phyloP scores from a whole-genome alignment of 1,139 yeast genomes.

The Pichia sp. region DNA sequence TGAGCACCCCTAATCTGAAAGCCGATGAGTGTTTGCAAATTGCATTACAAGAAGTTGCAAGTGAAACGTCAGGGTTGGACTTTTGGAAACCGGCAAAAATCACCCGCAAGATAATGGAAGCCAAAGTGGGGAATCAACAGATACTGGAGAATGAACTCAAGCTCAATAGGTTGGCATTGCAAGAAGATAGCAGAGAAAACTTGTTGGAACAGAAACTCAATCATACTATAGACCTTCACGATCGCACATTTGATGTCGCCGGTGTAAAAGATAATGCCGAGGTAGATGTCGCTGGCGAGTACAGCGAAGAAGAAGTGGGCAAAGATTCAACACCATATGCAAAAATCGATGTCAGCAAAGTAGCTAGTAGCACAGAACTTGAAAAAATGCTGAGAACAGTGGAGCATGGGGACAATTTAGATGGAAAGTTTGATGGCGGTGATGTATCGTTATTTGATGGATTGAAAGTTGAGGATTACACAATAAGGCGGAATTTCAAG shows the following conservation, averaged over 20 bases:
- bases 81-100: constrained; percentile 9
- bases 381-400: constrained; percentile 9
- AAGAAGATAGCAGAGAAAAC: constrained; percentile 1
- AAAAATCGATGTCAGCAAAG: constrained; percentile 8
- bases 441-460: constrained; percentile 12
- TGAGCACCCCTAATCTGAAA: constrained; percentile 9
- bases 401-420: background rate
- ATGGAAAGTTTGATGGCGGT: constrained; percentile 2
- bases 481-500: constrained; percentile 10
- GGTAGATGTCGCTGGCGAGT: background rate
- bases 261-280: background rate
- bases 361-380: constrained; percentile 6
- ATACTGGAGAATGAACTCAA: constrained; percentile 7
- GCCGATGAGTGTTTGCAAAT: constrained; percentile 9
- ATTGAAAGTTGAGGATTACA: constrained; percentile 14
- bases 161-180: constrained; percentile 1
- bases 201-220: background rate
- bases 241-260: too few species aligned
- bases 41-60: constrained; percentile 8
- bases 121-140: constrained; percentile 1
- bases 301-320: background rate
- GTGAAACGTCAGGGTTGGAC: constrained; percentile 1
- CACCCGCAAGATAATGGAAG: too few species aligned
- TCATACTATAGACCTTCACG: background rate
- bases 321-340: constrained; percentile 1